Conservation (phyloP, 2,329 filamentous ascomycete species). For the Cytospora mali region DNA sequence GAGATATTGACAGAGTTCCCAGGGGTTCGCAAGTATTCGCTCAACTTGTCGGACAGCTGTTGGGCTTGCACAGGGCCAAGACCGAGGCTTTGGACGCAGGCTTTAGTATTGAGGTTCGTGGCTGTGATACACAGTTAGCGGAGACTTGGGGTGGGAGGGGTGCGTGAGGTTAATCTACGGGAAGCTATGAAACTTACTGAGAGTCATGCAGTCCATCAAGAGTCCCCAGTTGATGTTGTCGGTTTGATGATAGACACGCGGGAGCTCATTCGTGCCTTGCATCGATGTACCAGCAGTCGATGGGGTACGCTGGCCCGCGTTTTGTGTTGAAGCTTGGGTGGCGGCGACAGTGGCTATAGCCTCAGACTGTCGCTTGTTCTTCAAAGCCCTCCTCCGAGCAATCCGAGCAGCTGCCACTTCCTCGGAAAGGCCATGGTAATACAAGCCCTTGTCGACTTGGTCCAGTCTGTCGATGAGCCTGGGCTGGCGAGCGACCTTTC, state of each 20-base stretch:
- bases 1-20: constrained; percentile 21
- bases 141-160: too few relatives aligned
- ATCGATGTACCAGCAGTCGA: not conserved
- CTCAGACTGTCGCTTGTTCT: too few relatives aligned
- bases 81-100: constrained; percentile 19
- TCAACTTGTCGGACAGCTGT: not conserved
- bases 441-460: not conserved
- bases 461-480: not conserved
- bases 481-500: not conserved
- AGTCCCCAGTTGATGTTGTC: not conserved
- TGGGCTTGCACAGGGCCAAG: constrained; percentile 12
- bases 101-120: not conserved
- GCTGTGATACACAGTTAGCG: constrained; percentile 2
- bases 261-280: not conserved
- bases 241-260: constrained; percentile 11
- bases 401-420: not conserved
- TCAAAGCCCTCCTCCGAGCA: not conserved
- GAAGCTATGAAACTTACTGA: constrained; percentile 9
- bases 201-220: constrained; percentile 6
- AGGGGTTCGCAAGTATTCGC: constrained; percentile 14
- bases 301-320: not conserved
- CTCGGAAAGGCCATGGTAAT: not conserved
- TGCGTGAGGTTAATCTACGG: not conserved
- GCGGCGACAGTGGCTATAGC: not conserved
- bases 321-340: not conserved